Percentiles rank a stretch among this genome's conserved stretches.
Conservation (phyloP, 2,329 filamentous ascomycete species). For the Colletotrichum sp. region DNA sequence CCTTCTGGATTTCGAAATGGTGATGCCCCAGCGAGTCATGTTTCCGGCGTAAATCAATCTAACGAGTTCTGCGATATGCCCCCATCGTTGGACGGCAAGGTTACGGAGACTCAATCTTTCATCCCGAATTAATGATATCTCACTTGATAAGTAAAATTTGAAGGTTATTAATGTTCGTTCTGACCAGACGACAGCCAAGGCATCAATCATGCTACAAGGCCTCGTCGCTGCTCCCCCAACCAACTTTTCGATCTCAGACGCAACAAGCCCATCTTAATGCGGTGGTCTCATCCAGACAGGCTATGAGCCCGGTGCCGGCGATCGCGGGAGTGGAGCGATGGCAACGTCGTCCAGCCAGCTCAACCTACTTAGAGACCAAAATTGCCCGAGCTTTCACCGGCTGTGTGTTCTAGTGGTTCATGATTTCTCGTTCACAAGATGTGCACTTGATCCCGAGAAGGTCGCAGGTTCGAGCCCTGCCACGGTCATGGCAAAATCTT, state of each 20-base stretch:
- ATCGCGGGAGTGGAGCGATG: fast-evolving
- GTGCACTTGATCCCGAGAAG: not conserved
- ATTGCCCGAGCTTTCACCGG: not conserved
- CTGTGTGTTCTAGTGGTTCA: not conserved
- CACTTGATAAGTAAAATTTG: not conserved
- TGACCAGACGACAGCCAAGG: not conserved
- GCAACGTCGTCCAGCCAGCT: fast-evolving
- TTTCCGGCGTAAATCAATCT: not conserved
- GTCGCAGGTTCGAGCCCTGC: not conserved
- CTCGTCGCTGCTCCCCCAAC: fast-evolving
- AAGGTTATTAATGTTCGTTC: not conserved
- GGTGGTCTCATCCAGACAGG: not conserved
- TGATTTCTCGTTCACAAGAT: not conserved
- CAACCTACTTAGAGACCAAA: fast-evolving
- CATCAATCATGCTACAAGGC: not conserved
- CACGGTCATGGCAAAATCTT: not conserved
- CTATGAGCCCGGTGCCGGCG: not conserved
- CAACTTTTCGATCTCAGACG: not conserved
- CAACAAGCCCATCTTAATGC: not conserved
- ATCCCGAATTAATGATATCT: no score
- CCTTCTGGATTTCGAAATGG: not conserved
- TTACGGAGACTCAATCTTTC: no score
- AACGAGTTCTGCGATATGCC: not conserved
- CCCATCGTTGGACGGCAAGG: no score
- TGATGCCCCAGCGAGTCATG: fast-evolving